A percentile compares a stretch with the other conserved stretches of the same genome.
phyloP scores from a whole-genome alignment of 2,329 filamentous ascomycete genomes.

The Cercospora brassicicola region DNA sequence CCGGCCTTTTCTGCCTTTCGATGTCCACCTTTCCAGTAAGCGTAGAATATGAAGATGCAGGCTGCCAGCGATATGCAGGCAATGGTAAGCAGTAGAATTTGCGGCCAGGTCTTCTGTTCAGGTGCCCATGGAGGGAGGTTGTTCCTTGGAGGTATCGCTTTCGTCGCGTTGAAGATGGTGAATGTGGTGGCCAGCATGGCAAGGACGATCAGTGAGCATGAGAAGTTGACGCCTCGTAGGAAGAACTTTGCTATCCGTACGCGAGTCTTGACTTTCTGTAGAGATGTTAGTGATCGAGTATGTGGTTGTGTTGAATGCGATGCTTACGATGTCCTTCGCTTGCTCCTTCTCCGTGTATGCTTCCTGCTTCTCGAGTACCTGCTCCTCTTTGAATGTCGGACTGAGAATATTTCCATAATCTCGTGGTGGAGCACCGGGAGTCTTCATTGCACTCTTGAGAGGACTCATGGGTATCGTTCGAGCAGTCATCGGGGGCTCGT shows the following conservation, averaged over 20 bases:
- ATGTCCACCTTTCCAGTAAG: constrained; percentile 87
- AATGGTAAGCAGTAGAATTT: constrained; percentile 77
- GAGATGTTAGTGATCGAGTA: constrained; percentile 42
- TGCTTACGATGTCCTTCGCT: constrained; percentile 80
- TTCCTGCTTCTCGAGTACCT: constrained; percentile 81
- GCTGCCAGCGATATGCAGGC: constrained; percentile 77
- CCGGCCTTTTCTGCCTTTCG: constrained; percentile 85
- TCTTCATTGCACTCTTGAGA: constrained; percentile 86
- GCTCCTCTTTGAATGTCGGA: constrained; percentile 87
- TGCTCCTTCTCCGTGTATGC: constrained; percentile 80
- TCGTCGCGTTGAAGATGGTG: constrained; percentile 88
- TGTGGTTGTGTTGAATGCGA: no score
- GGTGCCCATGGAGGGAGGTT: constrained; percentile 80
- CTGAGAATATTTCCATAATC: constrained; percentile 74
- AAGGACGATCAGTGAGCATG: constrained; percentile 91
- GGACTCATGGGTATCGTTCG: constrained; percentile 65
- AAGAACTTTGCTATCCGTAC: constrained; percentile 93
- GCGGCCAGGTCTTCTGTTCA: constrained; percentile 81
- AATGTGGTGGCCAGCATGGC: constrained; percentile 87
- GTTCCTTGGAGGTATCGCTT: constrained; percentile 70
- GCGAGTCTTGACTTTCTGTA: constrained; percentile 84
- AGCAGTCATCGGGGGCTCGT: constrained; percentile 52
- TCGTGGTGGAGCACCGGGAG: constrained; percentile 76
- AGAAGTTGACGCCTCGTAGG: constrained; percentile 93
- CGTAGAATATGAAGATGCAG: constrained; percentile 76